Base-by-base conservation (phyloP, 345 rosid genomes). In the Eucalyptus pumila region DNA sequence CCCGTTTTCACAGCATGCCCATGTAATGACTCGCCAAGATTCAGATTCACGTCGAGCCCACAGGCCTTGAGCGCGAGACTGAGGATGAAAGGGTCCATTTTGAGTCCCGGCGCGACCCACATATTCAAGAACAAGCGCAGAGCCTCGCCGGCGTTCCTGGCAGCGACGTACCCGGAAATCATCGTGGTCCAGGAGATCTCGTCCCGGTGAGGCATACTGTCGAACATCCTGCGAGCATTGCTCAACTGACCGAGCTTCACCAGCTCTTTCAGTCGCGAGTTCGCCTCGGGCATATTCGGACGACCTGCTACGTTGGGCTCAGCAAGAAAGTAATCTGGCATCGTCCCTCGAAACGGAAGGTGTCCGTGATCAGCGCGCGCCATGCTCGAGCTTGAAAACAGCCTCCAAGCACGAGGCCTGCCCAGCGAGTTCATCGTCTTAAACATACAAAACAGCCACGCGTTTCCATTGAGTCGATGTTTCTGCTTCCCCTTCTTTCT, bases 1-100 rank as follows among this genome's bases (percentile, higher is more conserved):
- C 92, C 93, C 56, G 92, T 90, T 90, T 95, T 97, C 65, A 90
- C 91, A 12, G 96, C 91, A 88, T 90, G 95, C 26, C 94, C 98
- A 89, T 97, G 99, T 80, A 97, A 88, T 7, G 94, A 92, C 92
- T 92, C 95, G 30, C 99, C 99, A 85, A 90, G 95, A 34, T 67
- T 85, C 50, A 88, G 30, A 93, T 92, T 93, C 91, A 86, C 87
- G 90, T 80, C 90, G 32, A 90, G 91, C 40, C 94, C 96, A 87
- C 98, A 96, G 91, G 95, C 98, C 88, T 97, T 96, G 86, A 96
- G 91, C 8, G 95, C 97, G 88, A 95, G 90, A 87, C 99, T 96
- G 88, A 97, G 93, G 62, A 93, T 80, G 69, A 94, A 95, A 60
- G 96, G 92, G 90, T 97, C 99, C 88, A 95, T 89, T 23, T 69